Conservation (phyloP, 495 filamentous ascomycete species). For the Hypoxylon intermedium region DNA sequence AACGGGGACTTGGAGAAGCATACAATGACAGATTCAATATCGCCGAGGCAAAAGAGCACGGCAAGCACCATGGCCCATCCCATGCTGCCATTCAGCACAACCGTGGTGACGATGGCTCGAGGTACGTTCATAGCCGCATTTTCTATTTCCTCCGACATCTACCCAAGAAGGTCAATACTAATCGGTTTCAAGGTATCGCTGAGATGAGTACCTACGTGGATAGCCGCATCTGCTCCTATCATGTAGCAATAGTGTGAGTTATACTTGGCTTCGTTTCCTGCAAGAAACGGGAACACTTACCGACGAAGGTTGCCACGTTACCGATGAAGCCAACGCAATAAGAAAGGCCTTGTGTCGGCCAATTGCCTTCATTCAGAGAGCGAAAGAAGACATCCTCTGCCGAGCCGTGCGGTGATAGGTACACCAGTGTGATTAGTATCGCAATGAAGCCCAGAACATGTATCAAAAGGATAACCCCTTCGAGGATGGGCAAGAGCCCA, state of each 20-base stretch:
- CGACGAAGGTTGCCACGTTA: conserved; percentile 47
- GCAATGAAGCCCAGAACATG: conserved; percentile 69
- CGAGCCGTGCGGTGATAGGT: conserved; percentile 56
- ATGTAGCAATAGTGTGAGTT: conserved; percentile 1
- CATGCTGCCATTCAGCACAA: conserved; percentile 56
- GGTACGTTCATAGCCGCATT: conserved; percentile 61
- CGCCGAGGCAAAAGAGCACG: conserved; percentile 60
- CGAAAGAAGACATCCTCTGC: conserved; percentile 59
- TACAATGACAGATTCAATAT: conserved; percentile 47
- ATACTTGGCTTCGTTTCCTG: neutral
- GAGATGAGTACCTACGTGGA: conserved; percentile 45
- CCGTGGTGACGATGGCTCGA: conserved; percentile 58
- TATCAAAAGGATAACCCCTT: conserved; percentile 63
- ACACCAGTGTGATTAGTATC: conserved; percentile 64
- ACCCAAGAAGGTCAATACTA: neutral
- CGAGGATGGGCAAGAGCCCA: conserved; percentile 61
- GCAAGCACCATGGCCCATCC: conserved; percentile 61
- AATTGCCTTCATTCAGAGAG: conserved; percentile 63
- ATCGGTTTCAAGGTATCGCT: neutral
- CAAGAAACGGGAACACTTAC: conserved; percentile 37
- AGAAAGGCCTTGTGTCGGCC: conserved; percentile 60
- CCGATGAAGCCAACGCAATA: conserved; percentile 62
- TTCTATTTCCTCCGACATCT: conserved; percentile 64
- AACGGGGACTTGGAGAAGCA: neutral
- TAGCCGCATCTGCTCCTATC: conserved; percentile 58